Conservation (phyloP, 805 yeast species). For the Cyberlindnera mrakii region DNA sequence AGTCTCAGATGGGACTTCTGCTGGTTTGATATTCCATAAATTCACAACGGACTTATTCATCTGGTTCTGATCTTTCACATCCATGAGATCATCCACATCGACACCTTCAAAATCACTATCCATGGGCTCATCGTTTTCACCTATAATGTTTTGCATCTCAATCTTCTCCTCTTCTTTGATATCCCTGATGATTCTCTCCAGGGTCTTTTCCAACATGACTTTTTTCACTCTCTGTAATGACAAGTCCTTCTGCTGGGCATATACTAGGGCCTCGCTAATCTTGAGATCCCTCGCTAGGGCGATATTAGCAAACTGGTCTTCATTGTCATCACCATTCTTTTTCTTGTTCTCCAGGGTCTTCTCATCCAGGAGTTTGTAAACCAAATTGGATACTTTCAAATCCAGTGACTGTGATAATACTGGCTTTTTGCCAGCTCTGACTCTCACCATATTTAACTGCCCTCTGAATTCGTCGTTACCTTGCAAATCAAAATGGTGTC, state of each 20-base stretch:
- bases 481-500: neutral
- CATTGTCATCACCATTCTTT: slow-evolving; percentile 24
- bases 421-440: slow-evolving; percentile 20
- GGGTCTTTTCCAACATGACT: slow-evolving; percentile 52
- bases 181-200: slow-evolving; percentile 51
- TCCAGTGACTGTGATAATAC: slow-evolving; percentile 37
- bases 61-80: slow-evolving; percentile 55
- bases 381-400: slow-evolving; percentile 48
- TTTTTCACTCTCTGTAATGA: slow-evolving; percentile 67
- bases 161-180: slow-evolving; percentile 56
- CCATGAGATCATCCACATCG: slow-evolving; percentile 49
- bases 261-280: slow-evolving; percentile 45
- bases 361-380: slow-evolving; percentile 54
- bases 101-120: slow-evolving; percentile 32
- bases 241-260: slow-evolving; percentile 59
- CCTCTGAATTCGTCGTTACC: neutral
- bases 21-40: slow-evolving; percentile 48
- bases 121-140: slow-evolving; percentile 25
- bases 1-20: slow-evolving; percentile 1
- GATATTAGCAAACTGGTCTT: slow-evolving; percentile 32
- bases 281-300: slow-evolving; percentile 60
- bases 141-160: slow-evolving; percentile 30
- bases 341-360: slow-evolving; percentile 39
- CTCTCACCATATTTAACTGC: slow-evolving; percentile 27
- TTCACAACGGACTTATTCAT: slow-evolving; percentile 74